Evolutionary conservation across 108 stramenopile species (phyloP).

Genomic region (Nitzschia sp.): DNA sequence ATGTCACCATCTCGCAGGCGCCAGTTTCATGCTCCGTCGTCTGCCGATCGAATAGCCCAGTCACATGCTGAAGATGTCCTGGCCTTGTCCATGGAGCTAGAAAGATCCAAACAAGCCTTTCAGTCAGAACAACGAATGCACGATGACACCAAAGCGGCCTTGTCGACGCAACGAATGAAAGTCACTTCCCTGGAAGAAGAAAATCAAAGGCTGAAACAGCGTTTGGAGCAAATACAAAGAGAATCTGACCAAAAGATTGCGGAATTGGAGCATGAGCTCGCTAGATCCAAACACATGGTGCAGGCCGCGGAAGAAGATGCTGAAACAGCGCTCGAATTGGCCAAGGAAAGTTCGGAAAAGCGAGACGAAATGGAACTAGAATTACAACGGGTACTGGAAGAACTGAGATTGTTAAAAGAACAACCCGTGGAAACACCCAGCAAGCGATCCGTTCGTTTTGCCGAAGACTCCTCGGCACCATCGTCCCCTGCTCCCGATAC

Average conservation of each 20-base stretch:
- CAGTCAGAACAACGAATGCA: conserved; percentile 53
- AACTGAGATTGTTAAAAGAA: conserved; percentile 46
- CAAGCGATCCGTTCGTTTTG: conserved; percentile 36
- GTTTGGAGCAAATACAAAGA: background rate
- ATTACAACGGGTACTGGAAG: conserved; percentile 53
- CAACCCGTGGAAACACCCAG: conserved; percentile 13
- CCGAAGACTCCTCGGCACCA: conserved; percentile 7
- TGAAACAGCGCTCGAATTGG: conserved; percentile 71
- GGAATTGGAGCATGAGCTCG: conserved; percentile 40
- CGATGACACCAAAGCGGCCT: conserved; percentile 39
- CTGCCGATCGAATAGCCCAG: conserved; percentile 48
- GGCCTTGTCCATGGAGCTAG: conserved; percentile 67
- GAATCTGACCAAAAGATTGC: conserved; percentile 33
- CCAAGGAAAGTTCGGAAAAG: conserved; percentile 63
- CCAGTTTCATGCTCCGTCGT: conserved; percentile 20
- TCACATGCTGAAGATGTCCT: conserved; percentile 81
- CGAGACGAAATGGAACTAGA: conserved; percentile 68
- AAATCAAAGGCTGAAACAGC: conserved; percentile 28
- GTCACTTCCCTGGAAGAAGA: conserved; percentile 32
- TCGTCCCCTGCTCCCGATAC: background rate
- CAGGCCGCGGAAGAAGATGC: conserved; percentile 90
- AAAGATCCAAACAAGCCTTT: conserved; percentile 61
- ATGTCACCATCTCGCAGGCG: too few species aligned
- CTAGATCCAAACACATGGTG: conserved; percentile 34
- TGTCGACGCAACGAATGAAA: conserved; percentile 40